Percentiles rank a stretch among this genome's conserved stretches.
phyloP scores from a whole-genome alignment of 208 protist species.

The Trypanosoma rangeli region DNA sequence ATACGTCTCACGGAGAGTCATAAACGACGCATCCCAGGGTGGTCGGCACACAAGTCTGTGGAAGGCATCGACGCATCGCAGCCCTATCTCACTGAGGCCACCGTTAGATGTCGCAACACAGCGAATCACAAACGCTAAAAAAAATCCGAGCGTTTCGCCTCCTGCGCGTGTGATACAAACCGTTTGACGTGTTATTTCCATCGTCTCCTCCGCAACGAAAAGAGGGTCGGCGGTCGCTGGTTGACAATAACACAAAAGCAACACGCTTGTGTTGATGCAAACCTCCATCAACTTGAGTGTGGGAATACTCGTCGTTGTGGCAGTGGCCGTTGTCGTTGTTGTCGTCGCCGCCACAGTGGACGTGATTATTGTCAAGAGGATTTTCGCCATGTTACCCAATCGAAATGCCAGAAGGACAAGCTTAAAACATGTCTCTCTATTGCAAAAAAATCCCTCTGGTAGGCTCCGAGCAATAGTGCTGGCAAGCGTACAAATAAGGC shows the following conservation, averaged over 20 bases:
- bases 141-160: constrained; percentile 42
- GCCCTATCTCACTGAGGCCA: constrained; percentile 20
- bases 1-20: constrained; percentile 9
- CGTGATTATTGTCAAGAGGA: constrained; percentile 4
- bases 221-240: constrained; percentile 19
- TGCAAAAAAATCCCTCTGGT: constrained; percentile 25
- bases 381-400: constrained; percentile 25
- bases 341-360: neutral
- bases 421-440: neutral
- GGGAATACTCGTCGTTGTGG: neutral
- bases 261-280: constrained; percentile 26
- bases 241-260: constrained; percentile 29
- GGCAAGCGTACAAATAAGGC: constrained; percentile 36
- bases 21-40: constrained; percentile 26
- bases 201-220: constrained; percentile 20
- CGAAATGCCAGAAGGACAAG: constrained; percentile 23
- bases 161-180: neutral
- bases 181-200: constrained; percentile 7
- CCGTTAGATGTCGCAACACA: constrained; percentile 7
- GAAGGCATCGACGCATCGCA: constrained; percentile 20
- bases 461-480: constrained; percentile 41
- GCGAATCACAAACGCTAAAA: constrained; percentile 26
- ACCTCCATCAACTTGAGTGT: constrained; percentile 14
- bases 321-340: neutral
- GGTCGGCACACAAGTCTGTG: constrained; percentile 21